phyloP scores from a whole-genome alignment of 2,329 filamentous ascomycete genomes.

The Thelonectria rubi region DNA sequence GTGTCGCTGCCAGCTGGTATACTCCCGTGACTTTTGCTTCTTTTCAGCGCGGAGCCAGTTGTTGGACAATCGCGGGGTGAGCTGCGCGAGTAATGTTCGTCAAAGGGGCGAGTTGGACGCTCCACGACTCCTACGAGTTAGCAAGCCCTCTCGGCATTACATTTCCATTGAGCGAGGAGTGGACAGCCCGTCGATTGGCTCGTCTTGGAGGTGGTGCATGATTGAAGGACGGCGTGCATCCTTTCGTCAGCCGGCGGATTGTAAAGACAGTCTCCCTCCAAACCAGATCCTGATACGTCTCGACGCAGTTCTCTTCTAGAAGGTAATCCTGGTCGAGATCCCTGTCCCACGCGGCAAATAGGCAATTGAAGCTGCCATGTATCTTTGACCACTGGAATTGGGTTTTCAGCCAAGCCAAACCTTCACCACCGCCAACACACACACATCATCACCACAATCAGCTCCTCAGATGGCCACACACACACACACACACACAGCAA shows the following conservation, averaged over 20 bases:
- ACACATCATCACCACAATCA: background rate
- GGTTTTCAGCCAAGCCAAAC: conserved; percentile 18
- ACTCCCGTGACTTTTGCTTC: background rate
- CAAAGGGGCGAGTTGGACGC: too few relatives aligned
- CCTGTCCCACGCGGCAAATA: background rate
- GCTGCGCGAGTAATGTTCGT: conserved; percentile 17
- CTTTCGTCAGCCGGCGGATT: background rate
- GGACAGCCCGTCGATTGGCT: background rate
- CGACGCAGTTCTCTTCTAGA: background rate
- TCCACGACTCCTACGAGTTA: background rate
- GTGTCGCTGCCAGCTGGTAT: background rate
- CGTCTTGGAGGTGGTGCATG: background rate
- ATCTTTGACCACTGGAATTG: conserved; percentile 1
- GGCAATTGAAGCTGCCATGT: background rate
- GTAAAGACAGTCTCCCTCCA: background rate
- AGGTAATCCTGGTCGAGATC: background rate
- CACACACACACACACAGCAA: background rate
- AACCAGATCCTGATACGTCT: too few relatives aligned
- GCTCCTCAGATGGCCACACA: background rate
- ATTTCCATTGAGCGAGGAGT: conserved; percentile 2
- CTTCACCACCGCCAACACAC: conserved; percentile 3
- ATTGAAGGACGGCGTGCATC: background rate
- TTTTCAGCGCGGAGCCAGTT: background rate
- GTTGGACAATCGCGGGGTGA: background rate
- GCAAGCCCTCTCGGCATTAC: background rate